Base-by-base conservation (phyloP, 768 basidiomycete genomes). In the Peribolospora kevripleyi region DNA sequence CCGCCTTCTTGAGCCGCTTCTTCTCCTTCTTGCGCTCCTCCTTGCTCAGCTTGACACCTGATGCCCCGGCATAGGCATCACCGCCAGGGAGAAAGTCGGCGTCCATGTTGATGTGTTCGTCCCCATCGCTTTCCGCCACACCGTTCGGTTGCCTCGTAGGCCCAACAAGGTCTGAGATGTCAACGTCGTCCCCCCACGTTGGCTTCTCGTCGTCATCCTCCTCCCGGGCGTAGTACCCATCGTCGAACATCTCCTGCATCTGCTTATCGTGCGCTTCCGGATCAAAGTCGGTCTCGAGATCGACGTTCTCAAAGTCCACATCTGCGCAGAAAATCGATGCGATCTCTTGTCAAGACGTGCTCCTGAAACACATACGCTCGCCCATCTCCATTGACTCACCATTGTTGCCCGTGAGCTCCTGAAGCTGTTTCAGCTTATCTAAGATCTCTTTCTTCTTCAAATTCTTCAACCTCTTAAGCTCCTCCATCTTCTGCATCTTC, bases 241-340 rank as follows among this genome's bases (percentile, higher is more conserved):
- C 71, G 8, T 70, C 76, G 62, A 87, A 84, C 37, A 95, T 65
- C 25, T 71, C 74, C 0, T 75, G 72, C 81, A 98, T 87, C 65
- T 85, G 82, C 42, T 66, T 68, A 59, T 93, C 87, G 63, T 93
- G 84, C 54, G 76, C 75, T 8, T 74, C 77, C 9, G 85, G 81
- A 62, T 95, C 86, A 82, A 85, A 97, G 48, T 95, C 88, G 1
- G 78, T 84, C 8, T 97, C 88, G 5, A 98, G 69, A 61, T 91
- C 85, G 3, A 91, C 71, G 46, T 75, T 76, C 53, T 73, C 69
- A 52, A 87, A n/a, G 51, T 50, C 47, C 39, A 14, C 8, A 9
- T 47, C 55, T 37, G 25, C 25, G 25, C 25, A 25, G 25, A 25
- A 25, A 25, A 1, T 25, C 25, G 25, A 25, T 25, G 25, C 25